A percentile compares a stretch with the other conserved stretches of the same genome.
phyloP scores from a whole-genome alignment of 495 filamentous ascomycete genomes.

The Lineolata rhizophorae region DNA sequence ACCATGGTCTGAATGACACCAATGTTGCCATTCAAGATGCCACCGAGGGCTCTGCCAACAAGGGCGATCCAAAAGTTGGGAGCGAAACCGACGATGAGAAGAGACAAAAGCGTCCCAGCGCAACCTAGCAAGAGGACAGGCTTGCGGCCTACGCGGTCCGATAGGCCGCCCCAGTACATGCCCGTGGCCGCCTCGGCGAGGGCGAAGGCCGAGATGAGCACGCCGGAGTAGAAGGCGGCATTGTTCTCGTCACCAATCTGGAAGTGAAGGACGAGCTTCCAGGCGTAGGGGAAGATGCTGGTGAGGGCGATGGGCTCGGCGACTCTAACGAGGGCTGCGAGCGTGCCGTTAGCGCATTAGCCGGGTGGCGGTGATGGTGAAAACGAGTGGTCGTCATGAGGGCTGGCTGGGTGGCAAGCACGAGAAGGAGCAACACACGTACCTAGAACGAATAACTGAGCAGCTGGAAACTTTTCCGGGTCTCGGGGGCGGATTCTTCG shows the following conservation, averaged over 20 bases:
- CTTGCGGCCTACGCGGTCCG: constrained; percentile 66
- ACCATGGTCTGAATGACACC: constrained; percentile 90
- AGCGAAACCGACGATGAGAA: constrained; percentile 66
- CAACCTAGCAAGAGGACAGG: constrained; percentile 64
- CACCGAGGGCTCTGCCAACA: constrained; percentile 50
- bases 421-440: constrained; percentile 10
- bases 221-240: constrained; percentile 65
- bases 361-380: not conserved
- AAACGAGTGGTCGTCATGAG: constrained; percentile 1
- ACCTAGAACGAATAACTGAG: constrained; percentile 63
- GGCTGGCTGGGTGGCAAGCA: not conserved
- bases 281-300: constrained; percentile 75
- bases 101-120: constrained; percentile 53
- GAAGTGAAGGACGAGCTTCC: constrained; percentile 57
- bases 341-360: constrained; percentile 2
- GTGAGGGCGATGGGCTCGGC: constrained; percentile 79
- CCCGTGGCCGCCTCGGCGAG: constrained; percentile 62
- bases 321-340: constrained; percentile 47
- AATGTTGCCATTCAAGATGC: constrained; percentile 69
- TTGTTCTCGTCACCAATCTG: constrained; percentile 41
- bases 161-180: constrained; percentile 68
- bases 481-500: constrained; percentile 22
- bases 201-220: constrained; percentile 69
- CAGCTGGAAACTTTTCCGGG: constrained; percentile 43
- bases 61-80: constrained; percentile 61